Percentiles rank a stretch among this genome's conserved stretches.
These are phyloP conservation scores for Metschnikowia baotianmanensis DNA, from an alignment of 805 yeast species.

Conservation along the genomic window DNA sequence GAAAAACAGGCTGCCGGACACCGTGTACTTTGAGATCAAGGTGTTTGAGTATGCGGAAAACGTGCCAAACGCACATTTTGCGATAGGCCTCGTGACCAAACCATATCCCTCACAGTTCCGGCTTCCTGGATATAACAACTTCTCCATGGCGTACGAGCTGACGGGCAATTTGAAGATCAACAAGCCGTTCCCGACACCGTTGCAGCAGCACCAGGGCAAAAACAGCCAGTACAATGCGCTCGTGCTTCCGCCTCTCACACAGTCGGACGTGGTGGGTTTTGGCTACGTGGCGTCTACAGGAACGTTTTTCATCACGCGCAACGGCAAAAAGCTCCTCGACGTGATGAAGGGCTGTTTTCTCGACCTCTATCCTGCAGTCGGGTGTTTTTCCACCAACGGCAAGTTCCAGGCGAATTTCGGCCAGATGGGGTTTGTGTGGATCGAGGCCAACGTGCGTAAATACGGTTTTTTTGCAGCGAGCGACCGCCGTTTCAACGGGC, in stretches of 20 bases:
- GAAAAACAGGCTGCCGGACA: slow-evolving; percentile 34
- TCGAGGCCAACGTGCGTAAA: slow-evolving; percentile 51
- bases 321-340: slow-evolving; percentile 53
- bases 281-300: slow-evolving; percentile 51
- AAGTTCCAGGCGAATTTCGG: slow-evolving; percentile 44
- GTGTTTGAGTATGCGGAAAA: slow-evolving; percentile 31
- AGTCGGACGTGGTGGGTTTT: slow-evolving; percentile 55
- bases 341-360: slow-evolving; percentile 47
- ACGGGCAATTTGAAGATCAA: slow-evolving; percentile 68
- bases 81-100: slow-evolving; percentile 65
- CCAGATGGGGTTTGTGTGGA: slow-evolving; percentile 47
- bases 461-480: slow-evolving; percentile 54
- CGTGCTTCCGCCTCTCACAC: slow-evolving; percentile 49
- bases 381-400: slow-evolving; percentile 45
- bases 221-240: slow-evolving; percentile 42
- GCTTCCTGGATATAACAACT: slow-evolving; percentile 69
- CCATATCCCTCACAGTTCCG: slow-evolving; percentile 71
- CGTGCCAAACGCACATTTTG: slow-evolving; percentile 47
- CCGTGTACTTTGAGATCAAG: slow-evolving; percentile 61
- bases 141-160: slow-evolving; percentile 71
- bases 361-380: slow-evolving; percentile 54
- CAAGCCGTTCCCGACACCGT: slow-evolving; percentile 54
- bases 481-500: slow-evolving; percentile 38
- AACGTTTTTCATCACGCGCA: slow-evolving; percentile 51
- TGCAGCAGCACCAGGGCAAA: slow-evolving; percentile 42